Evolutionary conservation across 2,329 filamentous ascomycete genomes (phyloP), one percentile per base, ranked within the genome.

Genomic region (Didymella exigua): DNA sequence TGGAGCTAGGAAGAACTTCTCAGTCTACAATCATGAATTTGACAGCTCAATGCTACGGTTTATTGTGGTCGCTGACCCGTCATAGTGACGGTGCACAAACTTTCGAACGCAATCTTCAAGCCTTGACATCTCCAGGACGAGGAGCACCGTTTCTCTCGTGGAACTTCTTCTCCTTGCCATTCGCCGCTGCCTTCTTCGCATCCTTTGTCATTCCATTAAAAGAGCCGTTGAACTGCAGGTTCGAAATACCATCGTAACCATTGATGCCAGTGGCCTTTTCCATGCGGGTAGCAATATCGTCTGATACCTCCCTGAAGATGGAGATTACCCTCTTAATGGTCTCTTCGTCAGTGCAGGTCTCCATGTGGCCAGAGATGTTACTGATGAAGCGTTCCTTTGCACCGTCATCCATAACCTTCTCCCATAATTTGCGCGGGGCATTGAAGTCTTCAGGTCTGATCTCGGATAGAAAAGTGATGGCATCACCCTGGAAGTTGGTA

Each of bases 261-360:
- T 85, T 82, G 14, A 86, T 77, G 0, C 85, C 84, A 2, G 83
- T 86, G 0, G 84, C 83, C 77, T 87, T 86, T 77, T 88, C 85
- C 0, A 87, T 67, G 0, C 84, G 76, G 9, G 74, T 68, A 0
- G 84, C 85, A 24, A 88, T 75, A 44, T 87, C 84, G 0, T 81
- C 76, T 6, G 80, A 82, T 0, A 88, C 85, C 66, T 87, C 84
- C 1, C 85, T 78, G 78, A 87, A 87, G 67, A 88, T 88, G 47
- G 79, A 81, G 55, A 88, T 87, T 72, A 87, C 84, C 14, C 85
- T 77, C 78, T 85, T 86, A 71, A 88, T 76, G 3, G 86, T 82
- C 69, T 87, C 85, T 60, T 85, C 75, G 37, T 85, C 76, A 43
- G 75, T 77, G 69, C 84, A 87, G 2, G 79, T 78, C 24, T 73